Evolutionary conservation across 768 basidiomycete species (phyloP).

Genomic region (Tulasnella sp.): DNA sequence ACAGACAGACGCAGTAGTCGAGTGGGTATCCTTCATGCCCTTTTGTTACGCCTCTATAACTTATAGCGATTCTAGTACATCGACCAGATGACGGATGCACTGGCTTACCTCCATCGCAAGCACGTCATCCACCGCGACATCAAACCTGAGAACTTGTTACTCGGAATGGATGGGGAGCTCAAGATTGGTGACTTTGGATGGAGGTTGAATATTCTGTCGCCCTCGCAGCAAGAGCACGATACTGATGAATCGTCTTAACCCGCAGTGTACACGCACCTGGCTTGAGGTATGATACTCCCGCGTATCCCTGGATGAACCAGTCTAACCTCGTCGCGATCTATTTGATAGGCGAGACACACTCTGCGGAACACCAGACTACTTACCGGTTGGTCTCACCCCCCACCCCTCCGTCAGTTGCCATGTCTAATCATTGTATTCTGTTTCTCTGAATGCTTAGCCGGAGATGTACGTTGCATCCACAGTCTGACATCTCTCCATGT

Average conservation of each 20-base stretch:
- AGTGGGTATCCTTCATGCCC: slow-evolving; percentile 21
- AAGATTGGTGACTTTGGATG: slow-evolving; percentile 72
- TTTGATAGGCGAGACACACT: slow-evolving; percentile 32
- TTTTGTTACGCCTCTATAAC: neutral
- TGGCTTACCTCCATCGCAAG: slow-evolving; percentile 36
- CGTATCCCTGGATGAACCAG: neutral
- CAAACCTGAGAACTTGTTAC: slow-evolving; percentile 40
- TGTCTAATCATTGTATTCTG: no score
- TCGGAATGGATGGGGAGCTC: slow-evolving; percentile 36
- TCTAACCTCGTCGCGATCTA: neutral
- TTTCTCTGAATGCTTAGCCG: no score
- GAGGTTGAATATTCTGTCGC: slow-evolving; percentile 34
- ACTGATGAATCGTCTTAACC: no score
- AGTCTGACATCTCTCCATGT: no score
- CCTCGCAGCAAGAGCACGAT: no score
- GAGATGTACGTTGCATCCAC: no score
- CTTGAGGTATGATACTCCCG: slow-evolving; percentile 18
- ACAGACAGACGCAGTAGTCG: slow-evolving; percentile 30
- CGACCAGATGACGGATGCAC: slow-evolving; percentile 39
- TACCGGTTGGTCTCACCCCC: slow-evolving; percentile 26
- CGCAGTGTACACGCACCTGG: slow-evolving; percentile 53
- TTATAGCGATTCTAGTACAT: slow-evolving; percentile 30
- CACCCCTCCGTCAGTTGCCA: no score
- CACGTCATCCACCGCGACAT: slow-evolving; percentile 44
- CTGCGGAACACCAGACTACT: slow-evolving; percentile 39